Conservation (phyloP, 2,329 filamentous ascomycete species). For the Aspergillus awamori region DNA sequence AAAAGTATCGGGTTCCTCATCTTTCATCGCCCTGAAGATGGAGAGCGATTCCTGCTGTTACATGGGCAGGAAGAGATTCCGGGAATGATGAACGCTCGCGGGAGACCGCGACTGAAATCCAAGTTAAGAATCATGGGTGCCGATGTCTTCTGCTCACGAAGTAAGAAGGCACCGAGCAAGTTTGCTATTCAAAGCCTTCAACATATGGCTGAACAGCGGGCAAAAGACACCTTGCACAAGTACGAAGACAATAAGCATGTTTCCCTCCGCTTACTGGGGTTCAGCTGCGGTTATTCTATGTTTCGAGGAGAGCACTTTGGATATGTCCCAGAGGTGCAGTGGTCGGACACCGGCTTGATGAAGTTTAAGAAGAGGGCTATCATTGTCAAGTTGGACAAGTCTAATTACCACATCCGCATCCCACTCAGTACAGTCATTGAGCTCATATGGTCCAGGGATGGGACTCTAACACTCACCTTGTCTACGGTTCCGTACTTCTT, state of each 20-base stretch:
- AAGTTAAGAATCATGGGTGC: constrained; percentile 23
- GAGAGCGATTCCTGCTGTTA: constrained; percentile 45
- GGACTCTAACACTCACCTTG: constrained; percentile 55
- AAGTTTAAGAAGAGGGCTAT: constrained; percentile 51
- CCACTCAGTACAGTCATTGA: constrained; percentile 54
- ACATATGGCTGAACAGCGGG: constrained; percentile 33
- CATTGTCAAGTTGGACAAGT: constrained; percentile 39
- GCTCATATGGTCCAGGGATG: constrained; percentile 44
- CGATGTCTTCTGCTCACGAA: constrained; percentile 32
- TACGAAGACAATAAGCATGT: constrained; percentile 19
- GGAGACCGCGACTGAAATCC: constrained; percentile 11
- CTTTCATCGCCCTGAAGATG: constrained; percentile 46
- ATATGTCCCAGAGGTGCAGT: constrained; percentile 41
- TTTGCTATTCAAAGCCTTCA: constrained; percentile 42
- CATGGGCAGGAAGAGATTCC: constrained; percentile 27
- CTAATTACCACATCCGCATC: constrained; percentile 50
- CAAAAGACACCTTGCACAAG: constrained; percentile 15
- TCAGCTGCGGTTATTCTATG: constrained; percentile 53
- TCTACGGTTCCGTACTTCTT: constrained; percentile 56
- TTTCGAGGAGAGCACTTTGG: constrained; percentile 43
- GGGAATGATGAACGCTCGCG: constrained; percentile 2
- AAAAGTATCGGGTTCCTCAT: constrained; percentile 52
- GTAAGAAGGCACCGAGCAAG: constrained; percentile 40
- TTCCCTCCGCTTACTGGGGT: constrained; percentile 10
- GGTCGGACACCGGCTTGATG: constrained; percentile 15